Evolutionary conservation across 2,329 filamentous ascomycete genomes (phyloP).

Genomic region (Neonectria magnoliae): DNA sequence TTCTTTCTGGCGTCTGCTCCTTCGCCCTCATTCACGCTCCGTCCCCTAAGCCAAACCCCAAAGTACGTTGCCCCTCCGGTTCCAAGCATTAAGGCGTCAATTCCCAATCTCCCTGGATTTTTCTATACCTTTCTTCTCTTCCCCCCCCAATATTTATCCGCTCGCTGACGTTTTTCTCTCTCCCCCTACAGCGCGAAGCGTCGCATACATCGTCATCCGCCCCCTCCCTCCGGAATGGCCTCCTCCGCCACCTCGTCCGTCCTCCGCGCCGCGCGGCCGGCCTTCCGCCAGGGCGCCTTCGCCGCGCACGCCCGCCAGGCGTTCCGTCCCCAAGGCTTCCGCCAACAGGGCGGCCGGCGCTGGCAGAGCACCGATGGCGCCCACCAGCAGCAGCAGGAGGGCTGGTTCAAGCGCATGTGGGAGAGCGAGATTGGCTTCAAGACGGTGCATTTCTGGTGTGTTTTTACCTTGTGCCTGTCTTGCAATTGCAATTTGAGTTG

Average conservation of each 20-base stretch:
- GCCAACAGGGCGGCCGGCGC: constrained; percentile 57
- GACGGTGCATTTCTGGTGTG: constrained; percentile 97
- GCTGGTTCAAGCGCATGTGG: constrained; percentile 82
- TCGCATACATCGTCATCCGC: not conserved
- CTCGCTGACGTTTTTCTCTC: not conserved
- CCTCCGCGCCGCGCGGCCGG: constrained; percentile 65
- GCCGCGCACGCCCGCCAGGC: constrained; percentile 64
- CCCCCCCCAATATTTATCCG: too few relatives aligned
- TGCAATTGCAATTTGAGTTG: not conserved
- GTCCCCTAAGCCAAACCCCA: not conserved
- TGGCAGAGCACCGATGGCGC: constrained; percentile 75
- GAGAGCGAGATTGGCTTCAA: constrained; percentile 83
- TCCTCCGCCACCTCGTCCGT: constrained; percentile 59
- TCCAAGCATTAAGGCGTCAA: not conserved
- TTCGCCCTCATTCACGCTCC: not conserved
- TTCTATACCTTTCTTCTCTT: not conserved
- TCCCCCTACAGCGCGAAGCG: not conserved
- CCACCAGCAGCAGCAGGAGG: constrained; percentile 53
- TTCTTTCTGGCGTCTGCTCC: not conserved
- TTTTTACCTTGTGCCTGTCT: not conserved
- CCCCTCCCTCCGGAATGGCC: constrained; percentile 6
- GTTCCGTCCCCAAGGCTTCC: constrained; percentile 57
- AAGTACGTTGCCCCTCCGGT: not conserved
- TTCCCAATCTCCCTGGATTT: not conserved
- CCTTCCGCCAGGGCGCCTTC: constrained; percentile 65